Percentiles rank a stretch among this genome's conserved stretches.
These are phyloP conservation scores for Penstemon barbatus DNA, from an alignment of 257 asterid genomes.

Conservation along the genomic window DNA sequence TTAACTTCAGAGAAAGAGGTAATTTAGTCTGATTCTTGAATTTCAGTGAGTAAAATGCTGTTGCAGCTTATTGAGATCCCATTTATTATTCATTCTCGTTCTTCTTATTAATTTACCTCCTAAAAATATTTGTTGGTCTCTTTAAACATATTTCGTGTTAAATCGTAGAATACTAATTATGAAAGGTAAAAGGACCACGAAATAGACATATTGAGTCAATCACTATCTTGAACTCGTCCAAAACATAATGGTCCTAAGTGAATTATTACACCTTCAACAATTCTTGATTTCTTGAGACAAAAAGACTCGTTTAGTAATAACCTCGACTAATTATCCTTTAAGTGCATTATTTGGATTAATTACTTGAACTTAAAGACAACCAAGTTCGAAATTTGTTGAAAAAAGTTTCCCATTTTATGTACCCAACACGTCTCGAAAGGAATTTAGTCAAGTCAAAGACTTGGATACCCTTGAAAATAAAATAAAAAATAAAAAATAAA, in stretches of 20 bases:
- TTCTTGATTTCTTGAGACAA: background rate
- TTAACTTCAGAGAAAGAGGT: constrained; percentile 42
- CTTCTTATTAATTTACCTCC: background rate
- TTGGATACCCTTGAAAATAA: too few relatives aligned
- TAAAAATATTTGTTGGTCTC: too few relatives aligned
- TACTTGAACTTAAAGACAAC: background rate
- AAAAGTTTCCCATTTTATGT: background rate
- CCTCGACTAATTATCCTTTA: background rate
- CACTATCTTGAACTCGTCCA: constrained; percentile 30
- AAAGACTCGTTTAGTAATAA: too few relatives aligned
- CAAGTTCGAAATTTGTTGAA: constrained; percentile 15
- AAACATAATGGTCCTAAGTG: constrained; percentile 29
- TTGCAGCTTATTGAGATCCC: too few relatives aligned
- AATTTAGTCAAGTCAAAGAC: too few relatives aligned
- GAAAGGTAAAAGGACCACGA: background rate
- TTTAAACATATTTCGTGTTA: too few relatives aligned
- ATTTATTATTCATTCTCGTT: background rate
- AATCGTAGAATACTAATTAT: background rate
- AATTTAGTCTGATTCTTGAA: background rate
- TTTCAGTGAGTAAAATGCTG: too few relatives aligned
- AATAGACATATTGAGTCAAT: constrained; percentile 17
- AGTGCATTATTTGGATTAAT: background rate
- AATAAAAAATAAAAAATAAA: background rate
- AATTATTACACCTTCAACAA: background rate
- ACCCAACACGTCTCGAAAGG: too few relatives aligned